Percentiles rank a stretch among this genome's conserved stretches.
These are phyloP conservation scores for Jatropha podagrica DNA, from an alignment of 441 rosid species.

Conservation along the genomic window DNA sequence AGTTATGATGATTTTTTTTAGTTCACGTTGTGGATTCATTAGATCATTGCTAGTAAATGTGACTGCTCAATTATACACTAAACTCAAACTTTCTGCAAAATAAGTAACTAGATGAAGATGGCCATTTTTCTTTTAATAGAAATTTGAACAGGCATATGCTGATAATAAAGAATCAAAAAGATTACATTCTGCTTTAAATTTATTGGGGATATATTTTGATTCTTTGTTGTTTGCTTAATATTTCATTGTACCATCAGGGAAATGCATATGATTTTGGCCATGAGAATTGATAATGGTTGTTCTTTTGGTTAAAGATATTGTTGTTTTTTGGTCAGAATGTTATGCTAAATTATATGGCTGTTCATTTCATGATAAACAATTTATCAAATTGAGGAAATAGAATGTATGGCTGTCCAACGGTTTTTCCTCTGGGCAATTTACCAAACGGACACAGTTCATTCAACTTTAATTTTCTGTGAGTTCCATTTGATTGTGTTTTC, in stretches of 20 bases:
- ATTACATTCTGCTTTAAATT: not conserved
- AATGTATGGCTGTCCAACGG: not conserved
- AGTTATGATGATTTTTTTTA: too few relatives aligned
- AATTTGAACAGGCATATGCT: not conserved
- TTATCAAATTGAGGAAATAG: not conserved
- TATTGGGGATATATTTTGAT: not conserved
- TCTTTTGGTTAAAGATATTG: not conserved
- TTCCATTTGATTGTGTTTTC: not conserved
- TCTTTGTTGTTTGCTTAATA: not conserved
- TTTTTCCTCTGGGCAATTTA: not conserved
- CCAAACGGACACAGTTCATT: not conserved
- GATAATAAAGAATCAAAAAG: not conserved
- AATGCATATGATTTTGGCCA: constrained; percentile 5
- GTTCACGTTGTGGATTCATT: too few relatives aligned
- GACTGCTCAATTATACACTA: not conserved
- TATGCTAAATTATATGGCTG: constrained; percentile 7
- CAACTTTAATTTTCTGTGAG: not conserved
- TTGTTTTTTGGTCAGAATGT: not conserved
- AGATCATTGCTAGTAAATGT: not conserved
- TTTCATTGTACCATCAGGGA: not conserved
- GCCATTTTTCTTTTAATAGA: not conserved
- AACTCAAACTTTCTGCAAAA: not conserved
- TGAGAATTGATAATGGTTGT: not conserved
- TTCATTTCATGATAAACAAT: constrained; percentile 7
- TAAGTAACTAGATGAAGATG: not conserved